Base-by-base conservation (phyloP, 805 yeast species). In the Priceomyces fermenticarens region DNA sequence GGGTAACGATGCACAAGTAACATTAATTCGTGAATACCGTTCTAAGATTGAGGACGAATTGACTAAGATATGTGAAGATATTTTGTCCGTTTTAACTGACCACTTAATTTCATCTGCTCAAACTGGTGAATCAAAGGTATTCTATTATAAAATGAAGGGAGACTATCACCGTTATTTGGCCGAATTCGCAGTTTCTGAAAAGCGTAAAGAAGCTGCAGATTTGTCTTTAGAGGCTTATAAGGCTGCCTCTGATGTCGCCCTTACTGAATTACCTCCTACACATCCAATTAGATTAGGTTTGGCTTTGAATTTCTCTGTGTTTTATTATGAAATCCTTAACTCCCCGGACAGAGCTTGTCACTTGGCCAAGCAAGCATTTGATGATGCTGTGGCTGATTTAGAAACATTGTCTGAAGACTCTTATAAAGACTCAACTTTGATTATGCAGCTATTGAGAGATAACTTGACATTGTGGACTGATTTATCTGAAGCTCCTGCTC, bases 281-380 rank as follows among this genome's bases (percentile, higher is more conserved):
- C 98, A 91, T 67, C 99, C 98, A 67, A 89, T 93, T 70, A 84
- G 99, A 73, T 79, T 91, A 64, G 99, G 99, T 57, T 81, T 91
- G 69, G 99, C 99, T 48, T 82, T 91, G 69, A 91, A 91, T 75
- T 91, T 93, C 77, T 88, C 97, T 41, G 99, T 91, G 47, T 91
- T 91, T 75, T 93, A 91, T 81, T 91, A 91, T 66, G 99, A 91
- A 77, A 95, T 93, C 63, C 85, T 90, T 72, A 90, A 91, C 73
- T 87, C 97, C 45, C 98, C 99, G 58, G 97, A 91, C 68, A 88
- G 95, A 71, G 99, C 99, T 56, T 91, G 99, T 71, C 96, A 90
- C 68, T 81, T 91, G 68, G 99, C 99, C 60, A 93, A 91, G 73
- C 97, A 91, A 75, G 98, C 99, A 30, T 91, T 93, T 57, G 99